These are phyloP conservation scores for Flaveria linearis DNA, from an alignment of 129 eudicot genomes.

Conservation along the genomic window DNA sequence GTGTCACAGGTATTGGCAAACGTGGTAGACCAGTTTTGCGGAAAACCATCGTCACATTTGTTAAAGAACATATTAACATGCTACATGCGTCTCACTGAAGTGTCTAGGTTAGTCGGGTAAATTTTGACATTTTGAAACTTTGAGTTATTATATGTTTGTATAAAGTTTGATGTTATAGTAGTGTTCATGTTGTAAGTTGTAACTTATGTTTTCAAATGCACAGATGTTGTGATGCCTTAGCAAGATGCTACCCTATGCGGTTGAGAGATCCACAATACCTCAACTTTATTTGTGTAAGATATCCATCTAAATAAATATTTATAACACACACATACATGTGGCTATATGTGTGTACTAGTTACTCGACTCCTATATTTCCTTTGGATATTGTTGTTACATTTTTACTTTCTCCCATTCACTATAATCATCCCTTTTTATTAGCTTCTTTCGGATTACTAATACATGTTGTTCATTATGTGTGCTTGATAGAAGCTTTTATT, in stretches of 20 bases:
- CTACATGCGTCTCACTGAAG: slow-evolving; percentile 34
- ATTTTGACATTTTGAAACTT: slow-evolving; percentile 23
- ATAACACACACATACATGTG: background rate
- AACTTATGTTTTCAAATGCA: slow-evolving; percentile 7
- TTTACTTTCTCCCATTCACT: too few species aligned
- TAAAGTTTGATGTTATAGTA: background rate
- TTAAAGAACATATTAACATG: slow-evolving; percentile 44
- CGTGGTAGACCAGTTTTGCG: slow-evolving; percentile 23
- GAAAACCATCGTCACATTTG: slow-evolving; percentile 32
- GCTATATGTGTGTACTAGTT: background rate
- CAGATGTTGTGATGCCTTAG: slow-evolving; percentile 41
- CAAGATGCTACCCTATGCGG: slow-evolving; percentile 33
- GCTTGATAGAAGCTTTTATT: too few species aligned
- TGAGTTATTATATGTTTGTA: background rate
- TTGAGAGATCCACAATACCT: slow-evolving; percentile 36
- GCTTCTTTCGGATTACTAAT: background rate
- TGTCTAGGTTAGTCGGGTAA: slow-evolving; percentile 53
- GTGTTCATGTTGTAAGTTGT: slow-evolving; percentile 15
- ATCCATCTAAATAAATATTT: background rate
- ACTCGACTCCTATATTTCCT: background rate
- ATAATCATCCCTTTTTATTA: background rate
- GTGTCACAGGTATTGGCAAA: slow-evolving; percentile 23
- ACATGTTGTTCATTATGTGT: background rate
- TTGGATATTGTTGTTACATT: background rate
- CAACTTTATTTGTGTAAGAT: slow-evolving; percentile 42